A percentile compares a stretch with the other conserved stretches of the same genome.
Evolutionary conservation across 2,329 filamentous ascomycete genomes (phyloP).

Genomic region (Karstenula rhodostoma): DNA sequence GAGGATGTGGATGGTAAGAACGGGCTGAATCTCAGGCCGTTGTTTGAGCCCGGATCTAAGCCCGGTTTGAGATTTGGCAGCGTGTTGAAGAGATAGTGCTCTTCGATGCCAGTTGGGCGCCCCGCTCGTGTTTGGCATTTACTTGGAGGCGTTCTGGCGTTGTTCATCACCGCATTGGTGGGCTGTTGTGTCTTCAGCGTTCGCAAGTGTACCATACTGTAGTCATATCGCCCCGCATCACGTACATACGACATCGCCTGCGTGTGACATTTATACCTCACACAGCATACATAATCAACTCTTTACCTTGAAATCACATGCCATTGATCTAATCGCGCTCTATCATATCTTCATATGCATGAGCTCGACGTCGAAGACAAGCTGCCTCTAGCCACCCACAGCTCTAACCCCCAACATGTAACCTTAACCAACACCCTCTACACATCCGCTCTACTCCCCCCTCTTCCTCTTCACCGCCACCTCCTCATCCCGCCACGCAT

Average conservation of each 20-base stretch:
- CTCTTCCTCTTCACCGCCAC: background rate
- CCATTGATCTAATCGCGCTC: background rate
- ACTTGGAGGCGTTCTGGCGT: background rate
- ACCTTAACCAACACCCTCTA: too few relatives aligned
- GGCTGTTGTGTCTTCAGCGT: background rate
- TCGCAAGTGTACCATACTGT: conserved; percentile 5
- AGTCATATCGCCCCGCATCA: background rate
- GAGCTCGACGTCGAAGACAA: background rate
- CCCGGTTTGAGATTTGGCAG: background rate
- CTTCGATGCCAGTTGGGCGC: background rate
- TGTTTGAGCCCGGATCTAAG: background rate
- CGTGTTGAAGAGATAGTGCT: background rate
- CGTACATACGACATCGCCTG: background rate
- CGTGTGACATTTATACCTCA: background rate
- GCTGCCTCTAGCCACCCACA: background rate
- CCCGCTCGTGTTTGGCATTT: background rate
- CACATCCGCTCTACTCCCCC: too few relatives aligned
- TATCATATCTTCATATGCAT: background rate
- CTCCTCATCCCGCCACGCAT: background rate
- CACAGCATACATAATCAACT: background rate
- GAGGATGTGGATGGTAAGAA: background rate
- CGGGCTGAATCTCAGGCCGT: background rate
- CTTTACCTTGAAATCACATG: background rate
- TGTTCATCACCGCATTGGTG: background rate
- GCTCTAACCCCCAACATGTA: background rate